These are phyloP conservation scores for Tolypocladium amazonense DNA, from an alignment of 2,329 filamentous ascomycete genomes.

Conservation along the genomic window DNA sequence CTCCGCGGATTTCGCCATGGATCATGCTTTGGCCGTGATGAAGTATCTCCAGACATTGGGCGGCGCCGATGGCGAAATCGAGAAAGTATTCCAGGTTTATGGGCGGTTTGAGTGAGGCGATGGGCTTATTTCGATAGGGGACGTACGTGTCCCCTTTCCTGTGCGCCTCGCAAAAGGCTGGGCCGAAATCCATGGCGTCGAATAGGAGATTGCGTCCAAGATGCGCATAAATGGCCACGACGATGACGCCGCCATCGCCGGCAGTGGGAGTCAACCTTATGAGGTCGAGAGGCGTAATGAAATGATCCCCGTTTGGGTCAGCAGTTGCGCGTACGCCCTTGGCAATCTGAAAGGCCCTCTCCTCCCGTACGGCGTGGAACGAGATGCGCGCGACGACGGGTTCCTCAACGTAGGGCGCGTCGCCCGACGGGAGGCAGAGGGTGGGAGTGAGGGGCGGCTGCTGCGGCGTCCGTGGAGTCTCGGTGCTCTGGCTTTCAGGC, in stretches of 20 bases:
- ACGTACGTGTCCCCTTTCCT: conserved; percentile 42
- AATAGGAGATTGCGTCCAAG: conserved; percentile 64
- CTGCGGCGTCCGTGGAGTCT: conserved; percentile 14
- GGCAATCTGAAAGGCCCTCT: conserved; percentile 77
- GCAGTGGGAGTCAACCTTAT: conserved; percentile 58
- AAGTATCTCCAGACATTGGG: conserved; percentile 78
- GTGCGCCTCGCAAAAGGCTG: conserved; percentile 53
- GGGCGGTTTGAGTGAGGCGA: conserved; percentile 37
- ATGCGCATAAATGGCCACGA: conserved; percentile 72
- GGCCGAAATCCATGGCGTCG: conserved; percentile 66
- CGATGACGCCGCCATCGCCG: conserved; percentile 58
- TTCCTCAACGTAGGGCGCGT: conserved; percentile 47
- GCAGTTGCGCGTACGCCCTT: conserved; percentile 60
- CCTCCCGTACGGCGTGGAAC: conserved; percentile 69
- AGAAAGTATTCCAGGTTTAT: conserved; percentile 70
- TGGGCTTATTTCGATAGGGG: conserved; percentile 30
- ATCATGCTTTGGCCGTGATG: conserved; percentile 80
- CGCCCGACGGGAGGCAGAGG: conserved; percentile 21
- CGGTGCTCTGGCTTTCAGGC: conserved; percentile 22
- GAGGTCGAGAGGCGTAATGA: conserved; percentile 71
- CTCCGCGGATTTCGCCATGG: conserved; percentile 82
- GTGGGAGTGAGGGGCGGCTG: conserved; percentile 18
- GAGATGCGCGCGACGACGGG: conserved; percentile 75
- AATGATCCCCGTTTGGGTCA: conserved; percentile 65
- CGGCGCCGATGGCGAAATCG: conserved; percentile 82